A percentile compares a stretch with the other conserved stretches of the same genome.
Evolutionary conservation across 305 asterid species (phyloP).

Genomic region (Ilex paraguariensis): DNA sequence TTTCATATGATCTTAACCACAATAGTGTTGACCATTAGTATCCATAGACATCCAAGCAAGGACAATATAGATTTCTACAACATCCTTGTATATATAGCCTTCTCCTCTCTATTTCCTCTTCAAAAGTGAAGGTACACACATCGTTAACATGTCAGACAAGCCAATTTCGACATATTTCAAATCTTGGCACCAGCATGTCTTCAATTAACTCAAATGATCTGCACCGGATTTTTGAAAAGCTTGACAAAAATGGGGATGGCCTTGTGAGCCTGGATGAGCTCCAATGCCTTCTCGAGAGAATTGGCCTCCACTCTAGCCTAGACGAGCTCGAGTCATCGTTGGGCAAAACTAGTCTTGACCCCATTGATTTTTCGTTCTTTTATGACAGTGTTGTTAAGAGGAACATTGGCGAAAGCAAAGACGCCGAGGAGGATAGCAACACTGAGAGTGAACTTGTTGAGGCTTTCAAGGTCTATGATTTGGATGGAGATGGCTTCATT

Average conservation of each 20-base stretch:
- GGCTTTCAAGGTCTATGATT: conserved; percentile 21
- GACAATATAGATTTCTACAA: too few species aligned
- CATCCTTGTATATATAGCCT: too few species aligned
- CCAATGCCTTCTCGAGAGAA: conserved; percentile 30
- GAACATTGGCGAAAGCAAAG: conserved; percentile 9
- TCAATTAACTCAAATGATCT: conserved; percentile 11
- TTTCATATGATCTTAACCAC: too few species aligned
- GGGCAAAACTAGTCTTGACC: conserved; percentile 31
- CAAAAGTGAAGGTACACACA: too few species aligned
- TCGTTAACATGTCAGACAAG: too few species aligned
- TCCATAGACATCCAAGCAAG: too few species aligned
- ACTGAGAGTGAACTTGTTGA: conserved; percentile 12
- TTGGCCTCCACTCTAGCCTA: conserved; percentile 31
- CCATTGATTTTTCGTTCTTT: conserved; percentile 38
- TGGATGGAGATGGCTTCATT: conserved; percentile 26
- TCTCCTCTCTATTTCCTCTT: too few species aligned
- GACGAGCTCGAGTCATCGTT: conserved; percentile 42
- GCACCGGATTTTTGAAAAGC: conserved; percentile 46
- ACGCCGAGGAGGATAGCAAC: not conserved
- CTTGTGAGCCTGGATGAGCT: conserved; percentile 34
- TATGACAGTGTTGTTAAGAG: conserved; percentile 36
- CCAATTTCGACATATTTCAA: too few species aligned
- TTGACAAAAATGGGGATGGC: conserved; percentile 42
- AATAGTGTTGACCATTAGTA: too few species aligned
- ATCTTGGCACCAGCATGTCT: conserved; percentile 19